A percentile compares a stretch with the other conserved stretches of the same genome.
These are phyloP conservation scores for Arctium lappa DNA, from an alignment of 129 eudicot genomes.

Conservation along the genomic window DNA sequence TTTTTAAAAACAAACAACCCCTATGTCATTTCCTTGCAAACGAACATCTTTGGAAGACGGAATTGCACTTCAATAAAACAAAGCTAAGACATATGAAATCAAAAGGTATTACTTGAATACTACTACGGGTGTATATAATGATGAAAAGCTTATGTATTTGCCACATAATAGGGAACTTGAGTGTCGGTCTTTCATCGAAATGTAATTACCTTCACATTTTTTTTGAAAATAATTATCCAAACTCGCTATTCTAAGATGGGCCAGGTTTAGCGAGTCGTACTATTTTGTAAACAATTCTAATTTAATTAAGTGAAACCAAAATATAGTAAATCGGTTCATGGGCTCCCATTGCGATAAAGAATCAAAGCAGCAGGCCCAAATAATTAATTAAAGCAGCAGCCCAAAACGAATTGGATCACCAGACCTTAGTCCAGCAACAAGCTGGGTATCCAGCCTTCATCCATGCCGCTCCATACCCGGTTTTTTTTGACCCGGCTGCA, in stretches of 20 bases:
- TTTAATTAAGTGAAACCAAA: too few relatives aligned
- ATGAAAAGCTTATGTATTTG: too few relatives aligned
- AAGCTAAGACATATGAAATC: background rate
- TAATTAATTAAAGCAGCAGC: background rate
- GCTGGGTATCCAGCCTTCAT: background rate
- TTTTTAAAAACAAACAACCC: too few relatives aligned
- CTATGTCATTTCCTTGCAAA: background rate
- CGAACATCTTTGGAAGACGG: background rate
- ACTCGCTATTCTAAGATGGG: background rate
- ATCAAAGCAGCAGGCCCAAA: background rate
- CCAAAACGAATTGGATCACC: background rate
- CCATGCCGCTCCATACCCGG: background rate
- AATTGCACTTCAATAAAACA: background rate
- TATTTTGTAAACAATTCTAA: background rate
- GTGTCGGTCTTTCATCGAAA: too few relatives aligned
- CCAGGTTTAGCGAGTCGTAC: background rate
- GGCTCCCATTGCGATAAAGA: too few relatives aligned
- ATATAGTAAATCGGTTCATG: background rate
- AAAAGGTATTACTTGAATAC: background rate
- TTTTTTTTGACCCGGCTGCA: too few relatives aligned
- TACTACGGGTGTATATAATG: too few relatives aligned
- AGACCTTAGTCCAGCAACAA: background rate
- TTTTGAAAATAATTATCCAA: too few relatives aligned
- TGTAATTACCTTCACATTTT: too few relatives aligned
- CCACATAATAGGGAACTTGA: too few relatives aligned